Conservation (phyloP, 805 yeast genomes). For the Candida qinlingensis region DNA sequence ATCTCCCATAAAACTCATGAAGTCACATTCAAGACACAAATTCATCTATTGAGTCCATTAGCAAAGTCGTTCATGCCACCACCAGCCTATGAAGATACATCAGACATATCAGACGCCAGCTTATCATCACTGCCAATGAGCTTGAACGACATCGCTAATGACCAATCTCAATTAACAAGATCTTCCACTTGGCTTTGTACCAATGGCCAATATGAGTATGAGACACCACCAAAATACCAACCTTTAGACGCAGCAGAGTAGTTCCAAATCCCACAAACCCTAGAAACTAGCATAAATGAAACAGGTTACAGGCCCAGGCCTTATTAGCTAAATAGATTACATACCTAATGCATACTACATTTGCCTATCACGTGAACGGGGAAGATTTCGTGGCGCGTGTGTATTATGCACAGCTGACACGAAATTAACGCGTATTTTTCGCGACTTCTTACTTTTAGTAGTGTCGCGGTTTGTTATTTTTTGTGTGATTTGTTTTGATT, state of each 20-base stretch:
- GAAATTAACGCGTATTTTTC: background rate
- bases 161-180: background rate
- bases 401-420: background rate
- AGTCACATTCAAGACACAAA: constrained; percentile 13
- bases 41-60: constrained; percentile 9
- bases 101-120: background rate
- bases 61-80: constrained; percentile 7
- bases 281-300: no score
- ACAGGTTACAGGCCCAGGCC: no score
- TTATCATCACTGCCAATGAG: background rate
- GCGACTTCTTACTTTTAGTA: background rate
- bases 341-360: background rate
- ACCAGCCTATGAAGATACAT: constrained; percentile 9
- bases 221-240: constrained; percentile 14
- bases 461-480: no score
- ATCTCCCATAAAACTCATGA: constrained; percentile 1
- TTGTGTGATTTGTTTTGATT: background rate
- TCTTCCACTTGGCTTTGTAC: constrained; percentile 19
- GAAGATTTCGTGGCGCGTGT: background rate
- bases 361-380: background rate
- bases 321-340: background rate
- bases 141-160: background rate
- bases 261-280: no score
- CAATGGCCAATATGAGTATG: constrained; percentile 16
- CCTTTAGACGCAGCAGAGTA: no score